Conservation (phyloP, 805 yeast genomes). For the Tetrapisispora nanseiensis region DNA sequence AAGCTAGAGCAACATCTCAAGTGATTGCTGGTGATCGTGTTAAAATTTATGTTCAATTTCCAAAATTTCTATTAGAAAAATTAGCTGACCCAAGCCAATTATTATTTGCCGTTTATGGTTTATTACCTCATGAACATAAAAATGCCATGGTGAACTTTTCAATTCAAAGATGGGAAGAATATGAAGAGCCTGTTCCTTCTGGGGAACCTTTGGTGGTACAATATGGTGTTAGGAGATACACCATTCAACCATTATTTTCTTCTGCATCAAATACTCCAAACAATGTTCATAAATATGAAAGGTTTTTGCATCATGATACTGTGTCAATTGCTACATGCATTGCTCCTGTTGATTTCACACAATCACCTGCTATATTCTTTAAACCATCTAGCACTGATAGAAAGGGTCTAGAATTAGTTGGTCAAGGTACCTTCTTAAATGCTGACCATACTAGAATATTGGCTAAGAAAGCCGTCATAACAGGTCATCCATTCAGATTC, state of each 20-base stretch:
- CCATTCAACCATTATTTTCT: slow-evolving; percentile 74
- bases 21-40: slow-evolving; percentile 57
- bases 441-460: slow-evolving; percentile 76
- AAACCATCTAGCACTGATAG: slow-evolving; percentile 42
- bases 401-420: slow-evolving; percentile 54
- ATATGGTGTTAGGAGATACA: slow-evolving; percentile 85
- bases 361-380: slow-evolving; percentile 78
- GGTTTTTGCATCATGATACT: slow-evolving; percentile 71
- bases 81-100: slow-evolving; percentile 34
- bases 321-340: slow-evolving; percentile 74
- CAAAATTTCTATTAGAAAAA: slow-evolving; percentile 36
- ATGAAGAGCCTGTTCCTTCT: slow-evolving; percentile 76
- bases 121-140: slow-evolving; percentile 80
- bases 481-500: slow-evolving; percentile 92
- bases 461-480: slow-evolving; percentile 80
- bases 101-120: slow-evolving; percentile 61
- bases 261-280: slow-evolving; percentile 68
- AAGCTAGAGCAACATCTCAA: slow-evolving; percentile 37
- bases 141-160: slow-evolving; percentile 74
- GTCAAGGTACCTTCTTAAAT: slow-evolving; percentile 83
- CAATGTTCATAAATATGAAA: slow-evolving; percentile 78
- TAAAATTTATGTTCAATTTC: slow-evolving; percentile 49
- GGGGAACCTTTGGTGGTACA: slow-evolving; percentile 75
- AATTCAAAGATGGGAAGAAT: slow-evolving; percentile 82
- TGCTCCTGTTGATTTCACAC: slow-evolving; percentile 77